Conservation (phyloP, 1,284 basidiomycete species). For the Papiliotrema flavescens region DNA sequence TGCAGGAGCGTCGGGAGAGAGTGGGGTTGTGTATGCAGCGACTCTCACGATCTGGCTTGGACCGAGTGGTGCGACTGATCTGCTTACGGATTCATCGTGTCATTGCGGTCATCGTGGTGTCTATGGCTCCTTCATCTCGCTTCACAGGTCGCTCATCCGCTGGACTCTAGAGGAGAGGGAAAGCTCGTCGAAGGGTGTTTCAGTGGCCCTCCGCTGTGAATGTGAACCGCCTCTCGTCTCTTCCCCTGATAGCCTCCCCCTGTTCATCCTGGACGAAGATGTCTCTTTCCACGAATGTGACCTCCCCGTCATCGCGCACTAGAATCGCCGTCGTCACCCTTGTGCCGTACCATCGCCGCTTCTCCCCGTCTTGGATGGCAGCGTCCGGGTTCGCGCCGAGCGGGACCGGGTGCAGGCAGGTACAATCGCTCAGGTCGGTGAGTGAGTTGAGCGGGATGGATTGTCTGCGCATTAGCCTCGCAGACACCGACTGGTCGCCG, state of each 20-base stretch:
- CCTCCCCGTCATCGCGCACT: conserved; percentile 35
- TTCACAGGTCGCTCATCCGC: too few relatives aligned
- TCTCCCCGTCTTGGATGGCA: neutral
- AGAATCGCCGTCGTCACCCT: conserved; percentile 43
- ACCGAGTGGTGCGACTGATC: too few relatives aligned
- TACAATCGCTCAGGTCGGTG: conserved; percentile 23
- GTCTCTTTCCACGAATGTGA: conserved; percentile 44
- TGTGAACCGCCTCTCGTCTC: conserved; percentile 19
- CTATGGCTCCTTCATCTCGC: too few relatives aligned
- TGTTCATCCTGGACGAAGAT: conserved; percentile 24
- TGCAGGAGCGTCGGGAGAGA: conserved; percentile 4
- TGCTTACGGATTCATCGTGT: too few relatives aligned
- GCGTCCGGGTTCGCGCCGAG: conserved; percentile 12
- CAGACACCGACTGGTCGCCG: too few relatives aligned
- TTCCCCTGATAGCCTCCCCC: conserved; percentile 20
- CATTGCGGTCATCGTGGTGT: too few relatives aligned
- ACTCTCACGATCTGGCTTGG: neutral
- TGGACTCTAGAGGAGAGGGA: too few relatives aligned
- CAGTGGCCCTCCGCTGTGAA: conserved; percentile 12
- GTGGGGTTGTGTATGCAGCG: conserved; percentile 4
- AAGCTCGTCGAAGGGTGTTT: neutral
- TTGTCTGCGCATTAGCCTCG: conserved; percentile 10
- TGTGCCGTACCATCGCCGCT: conserved; percentile 41
- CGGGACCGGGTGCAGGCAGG: conserved; percentile 26
- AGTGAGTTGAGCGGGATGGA: conserved; percentile 15